Percentiles rank a stretch among this genome's conserved stretches.
Conservation (phyloP, 192 early-diverging fungal genomes). For the Gaertneriomyces sp. region DNA sequence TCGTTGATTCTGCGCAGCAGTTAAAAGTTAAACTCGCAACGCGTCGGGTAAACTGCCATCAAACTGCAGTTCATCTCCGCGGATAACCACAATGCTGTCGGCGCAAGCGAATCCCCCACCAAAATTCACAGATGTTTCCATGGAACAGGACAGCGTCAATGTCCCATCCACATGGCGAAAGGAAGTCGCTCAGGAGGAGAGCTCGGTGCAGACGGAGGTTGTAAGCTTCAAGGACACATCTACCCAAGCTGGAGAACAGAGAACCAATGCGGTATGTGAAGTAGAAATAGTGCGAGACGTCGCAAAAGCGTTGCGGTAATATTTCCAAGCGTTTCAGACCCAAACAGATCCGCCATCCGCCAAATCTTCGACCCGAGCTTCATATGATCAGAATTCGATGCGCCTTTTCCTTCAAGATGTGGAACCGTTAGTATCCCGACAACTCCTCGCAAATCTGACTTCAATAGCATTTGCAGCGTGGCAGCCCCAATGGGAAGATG, state of each 20-base stretch:
- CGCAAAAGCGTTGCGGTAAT: background rate
- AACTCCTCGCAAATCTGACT: slow-evolving; percentile 42
- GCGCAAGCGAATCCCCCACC: too few relatives aligned
- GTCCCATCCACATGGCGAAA: slow-evolving; percentile 26
- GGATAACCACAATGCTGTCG: too few relatives aligned
- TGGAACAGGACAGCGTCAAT: background rate
- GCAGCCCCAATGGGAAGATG: slow-evolving; percentile 44
- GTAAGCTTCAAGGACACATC: slow-evolving; percentile 1
- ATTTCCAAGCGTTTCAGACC: slow-evolving; percentile 13
- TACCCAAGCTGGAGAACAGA: background rate
- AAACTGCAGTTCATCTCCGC: too few relatives aligned
- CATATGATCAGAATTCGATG: slow-evolving; percentile 30
- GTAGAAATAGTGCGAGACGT: background rate
- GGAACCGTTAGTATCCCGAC: slow-evolving; percentile 39
- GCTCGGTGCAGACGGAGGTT: slow-evolving; percentile 6
- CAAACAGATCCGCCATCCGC: slow-evolving; percentile 34
- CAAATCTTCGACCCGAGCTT: slow-evolving; percentile 7
- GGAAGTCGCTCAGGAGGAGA: slow-evolving; percentile 8
- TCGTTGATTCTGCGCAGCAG: too few relatives aligned
- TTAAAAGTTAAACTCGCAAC: too few relatives aligned
- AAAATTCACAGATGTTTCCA: too few relatives aligned
- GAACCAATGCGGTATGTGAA: slow-evolving; percentile 10
- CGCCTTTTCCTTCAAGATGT: slow-evolving; percentile 31
- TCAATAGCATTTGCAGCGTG: slow-evolving; percentile 48
- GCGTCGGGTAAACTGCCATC: too few relatives aligned